These are phyloP conservation scores for Juglanconis oblonga DNA, from an alignment of 2,329 filamentous ascomycete species.

Conservation along the genomic window DNA sequence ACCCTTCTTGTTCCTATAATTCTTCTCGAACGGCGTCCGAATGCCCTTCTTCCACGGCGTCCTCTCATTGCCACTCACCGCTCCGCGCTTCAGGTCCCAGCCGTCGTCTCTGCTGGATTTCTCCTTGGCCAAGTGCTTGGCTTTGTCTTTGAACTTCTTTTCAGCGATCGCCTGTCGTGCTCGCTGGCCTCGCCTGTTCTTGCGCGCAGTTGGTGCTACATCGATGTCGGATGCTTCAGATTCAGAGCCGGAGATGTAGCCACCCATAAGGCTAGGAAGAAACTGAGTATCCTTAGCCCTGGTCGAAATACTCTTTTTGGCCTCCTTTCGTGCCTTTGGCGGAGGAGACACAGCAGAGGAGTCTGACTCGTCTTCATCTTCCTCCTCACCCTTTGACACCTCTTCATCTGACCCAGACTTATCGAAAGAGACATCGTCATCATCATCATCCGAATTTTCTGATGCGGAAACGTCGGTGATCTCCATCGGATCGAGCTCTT, in stretches of 20 bases:
- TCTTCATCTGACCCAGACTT: conserved; percentile 22
- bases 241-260: conserved; percentile 76
- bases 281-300: conserved; percentile 52
- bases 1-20: conserved; percentile 15
- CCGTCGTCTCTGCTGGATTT: conserved; percentile 45
- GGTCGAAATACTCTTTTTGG: conserved; percentile 20
- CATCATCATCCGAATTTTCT: conserved; percentile 18
- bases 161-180: conserved; percentile 78
- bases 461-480: conserved; percentile 21
- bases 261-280: conserved; percentile 73
- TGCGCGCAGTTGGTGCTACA: conserved; percentile 53
- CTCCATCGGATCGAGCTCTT: conserved; percentile 18
- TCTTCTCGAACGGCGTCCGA: conserved; percentile 28
- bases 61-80: conserved; percentile 42
- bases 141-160: conserved; percentile 71
- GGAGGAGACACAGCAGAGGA: conserved; percentile 20
- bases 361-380: conserved; percentile 6
- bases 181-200: conserved; percentile 74
- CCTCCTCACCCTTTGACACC: conserved; percentile 7
- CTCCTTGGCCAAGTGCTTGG: conserved; percentile 58
- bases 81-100: conserved; percentile 58
- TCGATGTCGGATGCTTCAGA: conserved; percentile 64
- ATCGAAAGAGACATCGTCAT: conserved; percentile 24
- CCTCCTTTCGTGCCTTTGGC: conserved; percentile 27
- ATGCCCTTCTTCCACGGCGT: conserved; percentile 55